Percentiles rank a stretch among this genome's conserved stretches.
Evolutionary conservation across 495 filamentous ascomycete species (phyloP).

Genomic region (Lophium mytilinum): DNA sequence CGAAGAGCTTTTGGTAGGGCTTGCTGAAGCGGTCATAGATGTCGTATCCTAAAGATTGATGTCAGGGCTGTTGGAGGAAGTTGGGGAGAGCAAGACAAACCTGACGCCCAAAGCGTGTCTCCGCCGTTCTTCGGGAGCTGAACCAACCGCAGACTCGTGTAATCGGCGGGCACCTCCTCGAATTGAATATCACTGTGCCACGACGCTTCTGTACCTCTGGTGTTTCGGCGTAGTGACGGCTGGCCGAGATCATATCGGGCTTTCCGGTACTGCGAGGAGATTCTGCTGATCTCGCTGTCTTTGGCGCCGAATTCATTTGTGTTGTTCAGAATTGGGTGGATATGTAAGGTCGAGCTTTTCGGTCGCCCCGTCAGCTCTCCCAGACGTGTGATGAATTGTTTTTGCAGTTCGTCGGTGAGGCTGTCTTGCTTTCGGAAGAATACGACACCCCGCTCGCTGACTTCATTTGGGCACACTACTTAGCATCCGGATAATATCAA

Average conservation of each 20-base stretch:
- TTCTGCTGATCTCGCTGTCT: constrained; percentile 63
- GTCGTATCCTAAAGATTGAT: constrained; percentile 50
- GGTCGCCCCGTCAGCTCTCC: constrained; percentile 6
- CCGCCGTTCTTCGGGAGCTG: constrained; percentile 45
- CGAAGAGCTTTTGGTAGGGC: constrained; percentile 58
- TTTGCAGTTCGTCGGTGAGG: constrained; percentile 11
- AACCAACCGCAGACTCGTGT: constrained; percentile 34
- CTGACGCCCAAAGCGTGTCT: constrained; percentile 65
- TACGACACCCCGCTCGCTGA: constrained; percentile 15
- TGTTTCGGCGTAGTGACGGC: too few relatives aligned
- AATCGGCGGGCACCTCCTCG: constrained; percentile 58
- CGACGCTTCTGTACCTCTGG: constrained; percentile 18
- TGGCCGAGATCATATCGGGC: too few relatives aligned
- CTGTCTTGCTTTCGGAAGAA: constrained; percentile 14
- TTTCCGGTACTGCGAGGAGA: constrained; percentile 31
- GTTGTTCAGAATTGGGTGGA: constrained; percentile 59
- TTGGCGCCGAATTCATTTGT: constrained; percentile 46
- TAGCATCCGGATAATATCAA: background rate
- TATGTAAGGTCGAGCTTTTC: constrained; percentile 42
- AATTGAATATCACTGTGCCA: constrained; percentile 68
- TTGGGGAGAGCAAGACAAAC: too few relatives aligned
- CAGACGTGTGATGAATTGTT: constrained; percentile 9
- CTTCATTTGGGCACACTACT: background rate
- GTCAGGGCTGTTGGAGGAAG: too few relatives aligned
- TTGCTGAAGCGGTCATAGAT: constrained; percentile 66